Percentiles rank a stretch among this genome's conserved stretches.
Evolutionary conservation across 2,329 filamentous ascomycete species (phyloP).

Genomic region (Madurella mycetomatis): DNA sequence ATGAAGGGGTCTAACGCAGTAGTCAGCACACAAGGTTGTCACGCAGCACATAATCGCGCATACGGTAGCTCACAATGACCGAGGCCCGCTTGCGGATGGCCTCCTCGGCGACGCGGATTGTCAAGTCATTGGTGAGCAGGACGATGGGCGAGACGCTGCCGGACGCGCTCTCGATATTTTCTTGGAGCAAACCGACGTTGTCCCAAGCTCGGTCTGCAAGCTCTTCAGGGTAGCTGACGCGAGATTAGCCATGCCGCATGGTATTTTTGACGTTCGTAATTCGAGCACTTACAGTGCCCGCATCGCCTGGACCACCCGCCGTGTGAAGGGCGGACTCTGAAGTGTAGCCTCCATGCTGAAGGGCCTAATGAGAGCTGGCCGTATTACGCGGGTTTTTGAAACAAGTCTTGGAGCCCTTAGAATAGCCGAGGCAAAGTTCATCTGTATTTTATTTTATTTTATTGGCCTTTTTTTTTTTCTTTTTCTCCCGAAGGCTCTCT

Average conservation of each 20-base stretch:
- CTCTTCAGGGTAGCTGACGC: constrained; percentile 73
- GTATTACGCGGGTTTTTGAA: constrained; percentile 1
- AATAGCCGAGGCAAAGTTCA: constrained; percentile 3
- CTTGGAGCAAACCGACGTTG: constrained; percentile 80
- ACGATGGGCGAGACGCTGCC: constrained; percentile 32
- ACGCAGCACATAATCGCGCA: constrained; percentile 19
- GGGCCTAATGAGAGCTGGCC: neutral
- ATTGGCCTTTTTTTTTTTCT: neutral
- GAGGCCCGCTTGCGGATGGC: constrained; percentile 73
- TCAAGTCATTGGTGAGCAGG: constrained; percentile 79
- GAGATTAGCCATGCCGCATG: neutral
- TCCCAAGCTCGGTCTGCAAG: constrained; percentile 90
- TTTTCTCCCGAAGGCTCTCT: constrained; percentile 5
- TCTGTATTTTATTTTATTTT: neutral
- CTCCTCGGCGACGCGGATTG: constrained; percentile 81
- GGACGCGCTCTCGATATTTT: constrained; percentile 35
- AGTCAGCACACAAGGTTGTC: neutral
- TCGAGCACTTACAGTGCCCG: constrained; percentile 61
- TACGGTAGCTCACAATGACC: constrained; percentile 86
- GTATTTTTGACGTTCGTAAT: neutral
- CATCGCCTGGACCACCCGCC: constrained; percentile 72
- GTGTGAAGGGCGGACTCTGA: constrained; percentile 39
- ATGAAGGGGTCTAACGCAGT: constrained; percentile 77
- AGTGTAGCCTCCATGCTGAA: constrained; percentile 23
- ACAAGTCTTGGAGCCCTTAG: constrained; percentile 3